phyloP scores from a whole-genome alignment of 805 yeast genomes.

The Komagataella pseudopastoris region DNA sequence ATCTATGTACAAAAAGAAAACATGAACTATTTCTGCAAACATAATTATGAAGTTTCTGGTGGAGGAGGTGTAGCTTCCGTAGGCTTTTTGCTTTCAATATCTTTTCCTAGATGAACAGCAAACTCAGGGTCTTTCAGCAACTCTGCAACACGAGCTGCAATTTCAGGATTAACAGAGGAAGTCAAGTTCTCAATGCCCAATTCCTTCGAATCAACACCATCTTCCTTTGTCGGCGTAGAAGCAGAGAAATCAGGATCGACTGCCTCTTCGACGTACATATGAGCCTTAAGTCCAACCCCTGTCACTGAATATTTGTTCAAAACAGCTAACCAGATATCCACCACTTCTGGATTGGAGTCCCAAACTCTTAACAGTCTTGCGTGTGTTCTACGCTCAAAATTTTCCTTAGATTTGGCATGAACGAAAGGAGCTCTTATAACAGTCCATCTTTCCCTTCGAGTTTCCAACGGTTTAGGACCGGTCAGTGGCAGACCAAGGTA shows the following conservation, averaged over 20 bases:
- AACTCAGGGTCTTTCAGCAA: constrained; percentile 61
- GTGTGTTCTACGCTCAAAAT: constrained; percentile 80
- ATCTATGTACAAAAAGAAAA: background rate
- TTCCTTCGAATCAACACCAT: background rate
- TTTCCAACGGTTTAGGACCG: constrained; percentile 56
- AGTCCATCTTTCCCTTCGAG: constrained; percentile 80
- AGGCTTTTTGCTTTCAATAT: background rate
- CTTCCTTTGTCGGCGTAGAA: constrained; percentile 13
- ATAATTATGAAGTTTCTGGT: background rate
- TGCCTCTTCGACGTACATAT: constrained; percentile 41
- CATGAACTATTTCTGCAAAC: background rate
- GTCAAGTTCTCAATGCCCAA: constrained; percentile 9
- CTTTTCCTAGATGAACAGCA: constrained; percentile 2
- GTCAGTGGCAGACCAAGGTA: constrained; percentile 80
- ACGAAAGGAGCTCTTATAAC: constrained; percentile 89
- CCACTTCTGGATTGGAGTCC: constrained; percentile 76
- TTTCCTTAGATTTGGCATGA: constrained; percentile 88
- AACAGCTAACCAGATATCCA: constrained; percentile 72
- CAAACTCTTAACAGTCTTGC: constrained; percentile 60
- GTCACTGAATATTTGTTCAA: constrained; percentile 63
- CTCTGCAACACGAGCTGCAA: constrained; percentile 56
- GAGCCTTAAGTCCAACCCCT: constrained; percentile 78
- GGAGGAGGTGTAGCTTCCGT: background rate
- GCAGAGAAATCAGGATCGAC: constrained; percentile 14
- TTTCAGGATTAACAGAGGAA: constrained; percentile 23